These are phyloP conservation scores for Mytilinidion resinicola DNA, from an alignment of 495 filamentous ascomycete species.

Conservation along the genomic window DNA sequence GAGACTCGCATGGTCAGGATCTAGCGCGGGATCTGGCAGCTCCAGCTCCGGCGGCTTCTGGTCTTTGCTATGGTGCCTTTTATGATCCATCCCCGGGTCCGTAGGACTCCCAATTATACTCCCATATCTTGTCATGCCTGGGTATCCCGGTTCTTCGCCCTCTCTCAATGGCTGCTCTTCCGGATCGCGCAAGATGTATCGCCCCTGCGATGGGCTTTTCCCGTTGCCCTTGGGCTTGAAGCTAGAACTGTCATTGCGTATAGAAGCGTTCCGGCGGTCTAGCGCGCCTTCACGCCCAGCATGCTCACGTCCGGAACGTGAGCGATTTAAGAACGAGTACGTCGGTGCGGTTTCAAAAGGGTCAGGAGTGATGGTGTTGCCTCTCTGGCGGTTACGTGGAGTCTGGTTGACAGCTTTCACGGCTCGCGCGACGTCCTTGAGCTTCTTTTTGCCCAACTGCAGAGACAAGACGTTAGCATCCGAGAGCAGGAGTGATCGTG, in stretches of 20 bases:
- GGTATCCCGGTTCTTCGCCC: slow-evolving; percentile 1
- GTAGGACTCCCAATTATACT: slow-evolving; percentile 64
- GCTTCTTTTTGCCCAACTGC: slow-evolving; percentile 75
- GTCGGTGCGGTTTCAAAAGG: slow-evolving; percentile 39
- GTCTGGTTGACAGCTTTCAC: slow-evolving; percentile 54
- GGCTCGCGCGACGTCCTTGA: slow-evolving; percentile 73
- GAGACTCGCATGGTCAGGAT: slow-evolving; percentile 34
- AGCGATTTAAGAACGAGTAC: slow-evolving; percentile 31
- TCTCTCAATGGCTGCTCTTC: slow-evolving; percentile 26
- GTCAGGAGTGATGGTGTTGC: slow-evolving; percentile 21
- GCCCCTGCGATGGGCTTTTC: slow-evolving; percentile 1
- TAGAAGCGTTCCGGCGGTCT: slow-evolving; percentile 16
- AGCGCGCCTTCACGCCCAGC: not conserved
- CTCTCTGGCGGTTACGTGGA: slow-evolving; percentile 34
- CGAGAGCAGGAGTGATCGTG: not conserved
- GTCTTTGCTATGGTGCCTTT: slow-evolving; percentile 1
- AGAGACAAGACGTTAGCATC: not conserved
- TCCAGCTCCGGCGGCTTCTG: slow-evolving; percentile 50
- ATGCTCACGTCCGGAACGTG: not conserved
- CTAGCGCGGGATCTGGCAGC: slow-evolving; percentile 70
- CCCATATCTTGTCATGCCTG: slow-evolving; percentile 54
- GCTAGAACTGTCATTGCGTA: slow-evolving; percentile 10
- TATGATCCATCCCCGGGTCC: slow-evolving; percentile 8
- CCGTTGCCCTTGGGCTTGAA: slow-evolving; percentile 6
- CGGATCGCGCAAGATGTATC: slow-evolving; percentile 2